phyloP scores from a whole-genome alignment of 2,329 filamentous ascomycete species.

The Fusarium beomiforme region DNA sequence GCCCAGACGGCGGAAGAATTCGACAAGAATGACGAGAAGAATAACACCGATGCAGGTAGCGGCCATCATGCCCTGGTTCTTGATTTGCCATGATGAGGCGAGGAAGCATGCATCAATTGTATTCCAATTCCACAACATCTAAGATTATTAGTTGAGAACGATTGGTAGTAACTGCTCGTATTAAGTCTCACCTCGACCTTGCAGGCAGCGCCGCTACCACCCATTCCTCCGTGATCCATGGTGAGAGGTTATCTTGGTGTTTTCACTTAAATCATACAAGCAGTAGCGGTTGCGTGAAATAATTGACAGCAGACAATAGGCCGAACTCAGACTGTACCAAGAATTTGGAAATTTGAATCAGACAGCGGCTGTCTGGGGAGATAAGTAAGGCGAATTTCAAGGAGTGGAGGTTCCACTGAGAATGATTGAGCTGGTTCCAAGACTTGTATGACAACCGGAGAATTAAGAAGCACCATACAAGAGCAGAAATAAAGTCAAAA shows the following conservation, averaged over 20 bases:
- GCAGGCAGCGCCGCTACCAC: constrained; percentile 39
- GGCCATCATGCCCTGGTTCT: constrained; percentile 76
- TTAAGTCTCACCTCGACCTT: constrained; percentile 46
- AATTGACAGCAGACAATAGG: not conserved
- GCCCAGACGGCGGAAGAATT: constrained; percentile 74
- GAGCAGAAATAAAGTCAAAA: not conserved
- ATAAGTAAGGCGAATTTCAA: constrained; percentile 15
- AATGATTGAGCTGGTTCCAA: constrained; percentile 39
- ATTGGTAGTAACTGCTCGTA: not conserved
- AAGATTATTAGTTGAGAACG: not conserved
- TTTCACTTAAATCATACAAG: not conserved
- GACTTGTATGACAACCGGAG: constrained; percentile 15
- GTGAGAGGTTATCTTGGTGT: not conserved
- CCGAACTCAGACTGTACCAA: not conserved
- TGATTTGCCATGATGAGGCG: constrained; percentile 74
- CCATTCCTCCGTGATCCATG: constrained; percentile 34
- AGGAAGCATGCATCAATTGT: constrained; percentile 79
- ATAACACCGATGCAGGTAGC: constrained; percentile 82
- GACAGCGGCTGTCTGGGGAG: constrained; percentile 5
- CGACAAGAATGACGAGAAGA: constrained; percentile 75
- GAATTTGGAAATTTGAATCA: not conserved
- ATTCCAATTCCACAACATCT: constrained; percentile 87
- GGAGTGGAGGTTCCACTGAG: constrained; percentile 30
- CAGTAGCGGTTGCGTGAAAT: not conserved
- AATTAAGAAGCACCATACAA: constrained; percentile 16